Evolutionary conservation across 83 land plant genomes (phyloP), one percentile per base, ranked within the genome.

Genomic region (Thuja plicata): DNA sequence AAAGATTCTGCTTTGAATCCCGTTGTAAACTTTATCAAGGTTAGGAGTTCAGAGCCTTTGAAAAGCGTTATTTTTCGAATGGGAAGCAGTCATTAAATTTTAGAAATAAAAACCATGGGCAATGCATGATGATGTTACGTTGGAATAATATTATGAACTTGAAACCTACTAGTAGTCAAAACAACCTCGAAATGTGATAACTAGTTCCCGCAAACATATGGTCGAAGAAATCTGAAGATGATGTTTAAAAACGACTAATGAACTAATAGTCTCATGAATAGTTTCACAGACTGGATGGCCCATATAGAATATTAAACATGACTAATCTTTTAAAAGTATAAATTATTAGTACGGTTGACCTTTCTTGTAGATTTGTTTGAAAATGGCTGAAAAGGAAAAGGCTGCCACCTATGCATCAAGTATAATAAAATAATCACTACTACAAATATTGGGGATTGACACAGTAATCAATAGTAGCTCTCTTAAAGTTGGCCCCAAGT

Each of bases 21-120:
- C 16, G n/a, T 83, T 83, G 85, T 83, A 82, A 82, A 46, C 54
- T 46, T 83, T n/a, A 84, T 32, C 35, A 83, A 83, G 85, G 55
- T 84, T 84, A 84, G 57, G 54, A 50, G 35, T n/a, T 84, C 15
- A 52, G 60, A 84, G 17, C 60, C 17, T 50, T 84, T 46, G 60
- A 30, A 5, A 83, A 84, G 79, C 15, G 17, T 84, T 32, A n/a
- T 84, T 50, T 84, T 50, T 84, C 60, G 4, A 50, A 52, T 50
- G 86, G 35, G 57, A 84, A 84, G 86, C 86, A 48, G 8, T 66
- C 73, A 24, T 32, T 24, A 84, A 30, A n/a, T 15, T 30, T 16
- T 46, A 84, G 52, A 48, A 46, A 32, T 50, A n/a, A 84, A 84
- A 84, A 46, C n/a, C 1, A 21, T 46, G 34, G 35, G 17, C 52